Evolutionary conservation across 805 yeast genomes (phyloP), one percentile per base, ranked within the genome.

Genomic region (Zygosaccharomyces gambellarensis): DNA sequence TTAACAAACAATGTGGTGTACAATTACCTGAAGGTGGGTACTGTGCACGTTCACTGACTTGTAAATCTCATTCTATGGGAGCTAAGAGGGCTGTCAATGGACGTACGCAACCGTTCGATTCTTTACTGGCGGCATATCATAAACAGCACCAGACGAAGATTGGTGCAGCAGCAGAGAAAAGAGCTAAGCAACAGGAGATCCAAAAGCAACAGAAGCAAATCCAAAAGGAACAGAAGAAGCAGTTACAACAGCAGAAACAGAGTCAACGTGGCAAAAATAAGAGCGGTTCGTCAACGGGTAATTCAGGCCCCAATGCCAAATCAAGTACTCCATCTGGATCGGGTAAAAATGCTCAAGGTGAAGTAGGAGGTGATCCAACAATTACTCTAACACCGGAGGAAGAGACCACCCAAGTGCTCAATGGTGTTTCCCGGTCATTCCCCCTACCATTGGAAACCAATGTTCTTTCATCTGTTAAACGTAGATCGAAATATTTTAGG

Each of bases 41-140:
- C 58, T 94, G 99, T 74, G 97, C 97, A 4, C 77, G 99, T 45
- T 90, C 97, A 0, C 74, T 94, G 52, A 94, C 99, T 0, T 94
- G 99, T 76, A 94, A 94, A 65, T 90, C 97, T 0, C 99, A 94
- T 69, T 88, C 98, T 1, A 90, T 94, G 97, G 97, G 97, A 30
- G 96, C 97, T 25, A 94, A 94, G 62, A 79, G 99, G 59, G 90
- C 96, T 0, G 99, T 94, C 19, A 82, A 81, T 14, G 99, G 99
- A 9, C 78, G 99, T 59, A 83, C 95, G 31, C 90, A 94, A 6
- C 90, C 97, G 0, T 94, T 90, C 69, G 99, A 94, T 66, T 82
- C 81, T 27, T 72, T 94, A 46, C 73, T 94, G 48, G 89, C 90
- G 19, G 90, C 89, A 14, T 90, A 92, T 63, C 99, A 94, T 71